These are phyloP conservation scores for Rhodosporidiobolus odoratus DNA, from an alignment of 768 basidiomycete species.

Conservation along the genomic window DNA sequence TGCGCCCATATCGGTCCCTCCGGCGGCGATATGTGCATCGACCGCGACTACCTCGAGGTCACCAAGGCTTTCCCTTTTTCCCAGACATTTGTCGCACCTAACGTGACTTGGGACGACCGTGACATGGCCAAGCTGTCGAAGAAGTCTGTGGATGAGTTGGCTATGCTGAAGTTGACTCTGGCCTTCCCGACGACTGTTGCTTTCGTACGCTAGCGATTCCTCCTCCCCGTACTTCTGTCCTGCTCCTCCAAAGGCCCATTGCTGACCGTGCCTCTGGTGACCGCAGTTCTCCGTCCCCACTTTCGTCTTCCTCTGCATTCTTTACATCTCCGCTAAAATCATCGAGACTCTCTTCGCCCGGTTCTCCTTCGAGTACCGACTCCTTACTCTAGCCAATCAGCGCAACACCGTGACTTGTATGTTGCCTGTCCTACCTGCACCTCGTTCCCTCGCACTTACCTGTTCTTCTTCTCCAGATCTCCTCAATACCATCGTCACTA, in stretches of 20 bases:
- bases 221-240: too few species aligned
- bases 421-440: not conserved
- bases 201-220: not conserved
- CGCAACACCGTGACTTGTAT: slow-evolving; percentile 4
- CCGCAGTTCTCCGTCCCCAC: slow-evolving; percentile 1
- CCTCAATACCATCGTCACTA: not conserved
- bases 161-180: not conserved
- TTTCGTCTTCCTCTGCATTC: not conserved
- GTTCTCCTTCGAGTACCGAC: not conserved
- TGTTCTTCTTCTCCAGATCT: not conserved
- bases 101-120: slow-evolving; percentile 9
- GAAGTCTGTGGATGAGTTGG: not conserved
- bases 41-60: not conserved
- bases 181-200: not conserved
- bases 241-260: too few species aligned
- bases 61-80: not conserved
- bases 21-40: slow-evolving; percentile 11
- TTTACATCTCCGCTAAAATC: not conserved
- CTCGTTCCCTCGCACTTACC: not conserved
- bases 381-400: not conserved
- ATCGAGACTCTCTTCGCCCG: not conserved
- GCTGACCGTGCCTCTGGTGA: too few species aligned
- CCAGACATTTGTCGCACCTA: slow-evolving; percentile 5
- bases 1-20: slow-evolving; percentile 9
- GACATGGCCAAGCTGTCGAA: slow-evolving; percentile 1